phyloP scores from a whole-genome alignment of 2,329 filamentous ascomycete species.

The Ophiocordyceps australis region DNA sequence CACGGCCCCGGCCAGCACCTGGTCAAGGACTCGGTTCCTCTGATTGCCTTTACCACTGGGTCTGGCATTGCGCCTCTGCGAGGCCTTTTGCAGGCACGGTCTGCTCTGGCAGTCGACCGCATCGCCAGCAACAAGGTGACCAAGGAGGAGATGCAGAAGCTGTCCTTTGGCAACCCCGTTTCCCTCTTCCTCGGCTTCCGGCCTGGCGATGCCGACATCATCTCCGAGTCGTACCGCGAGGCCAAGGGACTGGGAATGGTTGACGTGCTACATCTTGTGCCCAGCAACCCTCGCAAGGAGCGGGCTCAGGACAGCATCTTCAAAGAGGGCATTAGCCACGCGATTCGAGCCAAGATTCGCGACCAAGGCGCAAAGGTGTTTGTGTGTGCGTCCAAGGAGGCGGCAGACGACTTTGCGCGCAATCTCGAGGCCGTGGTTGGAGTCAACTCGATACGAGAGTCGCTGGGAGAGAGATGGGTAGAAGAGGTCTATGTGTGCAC shows the following conservation, averaged over 20 bases:
- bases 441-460: constrained; percentile 1
- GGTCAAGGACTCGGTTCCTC: constrained; percentile 1
- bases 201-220: constrained; percentile 1
- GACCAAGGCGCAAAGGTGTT: constrained; percentile 1
- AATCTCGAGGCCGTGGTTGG: constrained; percentile 1
- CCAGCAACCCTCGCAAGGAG: constrained; percentile 1
- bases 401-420: constrained; percentile 1
- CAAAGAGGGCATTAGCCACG: neutral
- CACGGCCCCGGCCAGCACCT: constrained; percentile 1
- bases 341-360: constrained; percentile 1
- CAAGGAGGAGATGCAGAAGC: neutral
- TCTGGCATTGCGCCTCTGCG: constrained; percentile 1
- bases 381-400: constrained; percentile 1
- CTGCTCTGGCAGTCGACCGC: neutral
- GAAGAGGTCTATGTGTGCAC: constrained; percentile 2
- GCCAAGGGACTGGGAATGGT: neutral
- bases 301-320: constrained; percentile 1
- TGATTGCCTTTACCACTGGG: constrained; percentile 1
- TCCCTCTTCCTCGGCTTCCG: constrained; percentile 1
- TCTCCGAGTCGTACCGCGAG: neutral
- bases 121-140: neutral
- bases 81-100: constrained; percentile 1
- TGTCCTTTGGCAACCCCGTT: neutral
- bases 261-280: constrained; percentile 1
- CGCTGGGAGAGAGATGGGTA: constrained; percentile 1